phyloP scores from a whole-genome alignment of 208 protist species.

The Trypanosoma caninum region DNA sequence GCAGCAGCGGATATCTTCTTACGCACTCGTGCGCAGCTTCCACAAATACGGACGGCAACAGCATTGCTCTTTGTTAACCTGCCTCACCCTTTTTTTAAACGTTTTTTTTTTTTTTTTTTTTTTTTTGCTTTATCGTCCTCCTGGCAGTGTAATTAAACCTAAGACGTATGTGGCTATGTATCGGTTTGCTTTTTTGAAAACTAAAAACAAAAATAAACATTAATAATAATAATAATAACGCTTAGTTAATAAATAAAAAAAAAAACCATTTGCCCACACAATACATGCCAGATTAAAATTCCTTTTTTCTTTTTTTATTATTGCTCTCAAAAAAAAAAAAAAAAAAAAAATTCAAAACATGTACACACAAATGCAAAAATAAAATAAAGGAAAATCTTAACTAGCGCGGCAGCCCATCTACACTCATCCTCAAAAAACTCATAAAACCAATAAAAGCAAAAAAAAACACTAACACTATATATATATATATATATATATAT shows the following conservation, averaged over 20 bases:
- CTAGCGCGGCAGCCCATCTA: too few relatives aligned
- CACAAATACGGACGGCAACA: neutral
- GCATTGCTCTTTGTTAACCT: slow-evolving; percentile 16
- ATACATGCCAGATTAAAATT: neutral
- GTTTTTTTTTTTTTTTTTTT: slow-evolving; percentile 13
- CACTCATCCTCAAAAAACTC: too few relatives aligned
- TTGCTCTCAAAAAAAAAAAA: neutral
- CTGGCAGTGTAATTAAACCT: too few relatives aligned
- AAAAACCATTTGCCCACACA: neutral
- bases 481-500: too few relatives aligned
- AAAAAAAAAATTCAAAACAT: neutral
- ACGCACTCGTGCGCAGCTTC: slow-evolving; percentile 25
- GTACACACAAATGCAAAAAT: neutral
- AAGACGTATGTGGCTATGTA: too few relatives aligned
- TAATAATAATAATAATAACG: slow-evolving; percentile 1
- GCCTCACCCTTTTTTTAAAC: slow-evolving; percentile 8
- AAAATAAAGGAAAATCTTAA: neutral
- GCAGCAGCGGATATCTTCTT: slow-evolving; percentile 35
- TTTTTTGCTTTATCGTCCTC: too few relatives aligned
- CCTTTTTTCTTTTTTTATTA: neutral
- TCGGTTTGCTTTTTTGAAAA: neutral
- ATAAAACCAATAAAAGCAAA: too few relatives aligned
- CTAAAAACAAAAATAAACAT: neutral
- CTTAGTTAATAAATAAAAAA: neutral
- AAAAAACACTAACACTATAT: too few relatives aligned